Conservation (phyloP, 306 rosid species). For the Cicer arietinum region DNA sequence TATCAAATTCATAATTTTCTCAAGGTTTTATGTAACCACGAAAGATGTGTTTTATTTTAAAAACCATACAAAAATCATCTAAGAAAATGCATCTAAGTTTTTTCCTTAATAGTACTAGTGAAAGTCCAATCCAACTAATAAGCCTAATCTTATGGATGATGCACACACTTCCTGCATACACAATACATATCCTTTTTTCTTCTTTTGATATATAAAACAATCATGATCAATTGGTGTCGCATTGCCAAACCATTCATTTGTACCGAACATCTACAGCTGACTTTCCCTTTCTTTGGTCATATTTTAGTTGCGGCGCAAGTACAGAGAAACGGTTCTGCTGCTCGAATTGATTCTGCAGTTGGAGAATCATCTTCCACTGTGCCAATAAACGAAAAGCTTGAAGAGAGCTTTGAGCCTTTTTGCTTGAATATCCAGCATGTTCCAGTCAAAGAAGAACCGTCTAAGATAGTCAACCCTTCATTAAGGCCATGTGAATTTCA, state of each 20-base stretch:
- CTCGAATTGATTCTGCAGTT: slow-evolving; percentile 77
- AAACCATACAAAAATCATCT: no score
- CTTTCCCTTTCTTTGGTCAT: slow-evolving; percentile 28
- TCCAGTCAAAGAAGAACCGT: slow-evolving; percentile 61
- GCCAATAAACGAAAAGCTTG: slow-evolving; percentile 60
- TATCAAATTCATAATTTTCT: no score
- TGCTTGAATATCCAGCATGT: slow-evolving; percentile 57
- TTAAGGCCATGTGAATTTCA: slow-evolving; percentile 53
- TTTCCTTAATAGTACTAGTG: no score
- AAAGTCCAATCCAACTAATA: neutral
- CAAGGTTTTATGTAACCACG: no score
- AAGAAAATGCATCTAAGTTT: no score
- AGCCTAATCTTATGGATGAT: neutral
- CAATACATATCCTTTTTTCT: no score
- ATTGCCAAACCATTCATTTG: slow-evolving; percentile 18
- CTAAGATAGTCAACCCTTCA: slow-evolving; percentile 49
- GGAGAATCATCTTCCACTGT: slow-evolving; percentile 81
- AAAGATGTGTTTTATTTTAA: no score
- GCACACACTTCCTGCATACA: no score
- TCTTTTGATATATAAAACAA: no score
- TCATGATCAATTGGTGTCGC: neutral
- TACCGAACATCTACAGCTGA: slow-evolving; percentile 30
- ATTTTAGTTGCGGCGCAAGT: slow-evolving; percentile 65
- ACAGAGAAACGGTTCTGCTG: slow-evolving; percentile 66
- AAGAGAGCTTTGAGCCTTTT: slow-evolving; percentile 63